A percentile compares a stretch with the other conserved stretches of the same genome.
Conservation (phyloP, 1,284 basidiomycete genomes). For the Boletus mariae region DNA sequence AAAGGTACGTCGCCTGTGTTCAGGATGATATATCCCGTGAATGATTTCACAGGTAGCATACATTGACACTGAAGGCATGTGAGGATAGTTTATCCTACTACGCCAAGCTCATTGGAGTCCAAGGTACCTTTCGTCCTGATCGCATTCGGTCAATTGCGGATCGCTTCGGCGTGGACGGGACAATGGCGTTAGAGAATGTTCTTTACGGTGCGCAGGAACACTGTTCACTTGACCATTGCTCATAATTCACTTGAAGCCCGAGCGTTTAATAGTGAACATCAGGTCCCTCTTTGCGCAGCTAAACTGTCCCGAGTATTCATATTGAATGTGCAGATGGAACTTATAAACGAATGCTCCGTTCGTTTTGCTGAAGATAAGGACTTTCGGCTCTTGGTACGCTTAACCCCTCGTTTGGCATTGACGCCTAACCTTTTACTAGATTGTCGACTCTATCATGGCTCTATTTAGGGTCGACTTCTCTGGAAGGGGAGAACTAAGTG, state of each 20-base stretch:
- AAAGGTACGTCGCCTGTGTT: conserved; percentile 48
- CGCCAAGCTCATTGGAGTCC: conserved; percentile 6
- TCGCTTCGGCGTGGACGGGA: conserved; percentile 84
- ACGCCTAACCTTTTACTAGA: conserved; percentile 43
- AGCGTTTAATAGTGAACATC: conserved; percentile 86
- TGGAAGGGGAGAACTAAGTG: conserved; percentile 87
- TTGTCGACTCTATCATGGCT: conserved; percentile 94
- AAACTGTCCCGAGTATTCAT: conserved; percentile 7
- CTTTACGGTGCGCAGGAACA: conserved; percentile 58
- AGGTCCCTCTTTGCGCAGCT: conserved; percentile 41
- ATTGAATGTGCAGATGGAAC: conserved; percentile 60
- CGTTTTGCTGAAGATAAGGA: conserved; percentile 83
- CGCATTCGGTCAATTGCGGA: conserved; percentile 87
- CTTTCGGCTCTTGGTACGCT: conserved; percentile 62
- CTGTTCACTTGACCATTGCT: background rate
- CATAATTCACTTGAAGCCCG: conserved; percentile 47
- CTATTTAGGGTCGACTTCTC: conserved; percentile 91
- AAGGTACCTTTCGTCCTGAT: conserved; percentile 90
- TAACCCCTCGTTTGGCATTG: background rate
- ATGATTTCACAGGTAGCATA: conserved; percentile 68
- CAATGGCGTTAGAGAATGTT: conserved; percentile 84
- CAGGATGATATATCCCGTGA: background rate
- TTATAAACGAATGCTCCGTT: conserved; percentile 80
- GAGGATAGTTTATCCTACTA: background rate
- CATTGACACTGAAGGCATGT: conserved; percentile 83